Conservation (phyloP, 75 land plant genomes). For the Chamaecyparis obtusa region DNA sequence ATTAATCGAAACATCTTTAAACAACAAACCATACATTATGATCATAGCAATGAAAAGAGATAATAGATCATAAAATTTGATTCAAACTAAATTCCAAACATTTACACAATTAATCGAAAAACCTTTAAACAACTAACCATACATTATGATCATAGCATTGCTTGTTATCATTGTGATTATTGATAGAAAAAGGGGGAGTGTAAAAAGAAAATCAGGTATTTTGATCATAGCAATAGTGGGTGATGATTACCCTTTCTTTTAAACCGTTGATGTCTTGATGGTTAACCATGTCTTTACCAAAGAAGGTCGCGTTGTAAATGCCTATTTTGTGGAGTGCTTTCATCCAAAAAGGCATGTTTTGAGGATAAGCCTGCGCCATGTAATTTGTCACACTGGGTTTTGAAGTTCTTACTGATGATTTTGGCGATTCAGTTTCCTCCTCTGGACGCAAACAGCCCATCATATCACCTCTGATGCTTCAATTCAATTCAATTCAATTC, state of each 20-base stretch:
- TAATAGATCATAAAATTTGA: no score
- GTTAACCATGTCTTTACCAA: not conserved
- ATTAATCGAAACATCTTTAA: no score
- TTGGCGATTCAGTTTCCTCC: not conserved
- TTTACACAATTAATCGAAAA: no score
- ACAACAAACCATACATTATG: no score
- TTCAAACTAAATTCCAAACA: no score
- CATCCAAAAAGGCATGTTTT: not conserved
- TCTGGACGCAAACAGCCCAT: not conserved
- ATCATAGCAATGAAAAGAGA: no score
- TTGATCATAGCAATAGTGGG: not conserved
- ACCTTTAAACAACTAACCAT: no score
- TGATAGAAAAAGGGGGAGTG: no score
- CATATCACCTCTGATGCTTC: not conserved
- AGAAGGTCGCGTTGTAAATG: not conserved
- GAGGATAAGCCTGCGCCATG: not conserved
- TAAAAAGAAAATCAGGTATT: not conserved
- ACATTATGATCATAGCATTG: no score
- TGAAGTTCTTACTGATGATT: not conserved
- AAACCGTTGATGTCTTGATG: not conserved
- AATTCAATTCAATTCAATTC: not conserved
- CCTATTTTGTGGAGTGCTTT: not conserved
- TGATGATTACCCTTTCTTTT: not conserved
- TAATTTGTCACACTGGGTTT: not conserved
- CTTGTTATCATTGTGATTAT: no score